These are phyloP conservation scores for Stagonosporopsis rhizophila DNA, from an alignment of 2,329 filamentous ascomycete species.

Conservation along the genomic window DNA sequence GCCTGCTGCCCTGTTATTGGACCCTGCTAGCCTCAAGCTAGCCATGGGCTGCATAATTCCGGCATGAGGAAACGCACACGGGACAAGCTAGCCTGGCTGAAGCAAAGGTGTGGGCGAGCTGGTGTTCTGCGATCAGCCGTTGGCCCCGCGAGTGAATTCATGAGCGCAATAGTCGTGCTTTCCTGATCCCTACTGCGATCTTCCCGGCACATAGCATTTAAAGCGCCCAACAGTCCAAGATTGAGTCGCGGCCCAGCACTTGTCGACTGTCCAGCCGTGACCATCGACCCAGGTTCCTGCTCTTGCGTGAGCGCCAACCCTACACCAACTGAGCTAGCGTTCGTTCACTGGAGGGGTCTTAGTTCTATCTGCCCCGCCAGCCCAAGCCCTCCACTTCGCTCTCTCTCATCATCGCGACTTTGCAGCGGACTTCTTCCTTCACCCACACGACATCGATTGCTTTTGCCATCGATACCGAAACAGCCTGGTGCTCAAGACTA, in stretches of 20 bases:
- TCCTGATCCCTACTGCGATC: conserved; percentile 5
- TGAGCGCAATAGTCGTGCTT: conserved; percentile 18
- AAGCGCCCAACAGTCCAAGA: conserved; percentile 7
- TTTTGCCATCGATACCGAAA: conserved; percentile 35
- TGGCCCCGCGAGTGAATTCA: conserved; percentile 14
- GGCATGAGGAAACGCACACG: conserved; percentile 51
- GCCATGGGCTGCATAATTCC: conserved; percentile 35
- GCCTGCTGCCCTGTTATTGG: conserved; percentile 33
- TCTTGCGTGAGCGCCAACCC: conserved; percentile 29
- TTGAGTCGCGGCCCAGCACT: background rate
- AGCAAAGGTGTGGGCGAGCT: conserved; percentile 19
- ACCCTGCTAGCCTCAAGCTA: conserved; percentile 27
- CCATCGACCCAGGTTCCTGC: conserved; percentile 9
- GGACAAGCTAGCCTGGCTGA: conserved; percentile 38
- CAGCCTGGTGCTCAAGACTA: conserved; percentile 42
- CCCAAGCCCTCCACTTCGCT: conserved; percentile 32
- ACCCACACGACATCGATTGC: conserved; percentile 27
- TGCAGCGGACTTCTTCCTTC: conserved; percentile 25
- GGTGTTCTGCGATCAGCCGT: conserved; percentile 19
- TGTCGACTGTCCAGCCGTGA: conserved; percentile 4
- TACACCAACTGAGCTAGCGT: conserved; percentile 38
- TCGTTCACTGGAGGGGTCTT: conserved; percentile 42
- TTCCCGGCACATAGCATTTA: conserved; percentile 1
- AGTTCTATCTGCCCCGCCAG: conserved; percentile 42
- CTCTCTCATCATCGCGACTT: conserved; percentile 30